Base-by-base conservation (phyloP, 139 green algal genomes). In the Desmodesmus armatus region DNA sequence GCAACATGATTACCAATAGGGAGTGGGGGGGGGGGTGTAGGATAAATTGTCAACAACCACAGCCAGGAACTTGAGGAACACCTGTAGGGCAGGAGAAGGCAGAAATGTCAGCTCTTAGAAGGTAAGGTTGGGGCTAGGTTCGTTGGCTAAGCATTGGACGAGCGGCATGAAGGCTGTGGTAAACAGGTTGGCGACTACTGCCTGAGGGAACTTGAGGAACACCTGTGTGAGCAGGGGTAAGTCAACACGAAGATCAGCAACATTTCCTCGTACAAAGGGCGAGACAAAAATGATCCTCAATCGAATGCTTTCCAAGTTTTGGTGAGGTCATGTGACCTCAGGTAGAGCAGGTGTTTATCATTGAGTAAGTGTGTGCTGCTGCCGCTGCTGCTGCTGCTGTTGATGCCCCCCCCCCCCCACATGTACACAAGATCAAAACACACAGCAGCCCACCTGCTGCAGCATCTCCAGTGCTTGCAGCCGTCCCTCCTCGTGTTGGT, bases 91-190 rank as follows among this genome's bases (percentile, higher is more conserved):
- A 65, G 21, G 25, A 65, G 25, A 33, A 33, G 31, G 7, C 19
- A 3, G 47, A 9, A 13, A 55, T 9, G 9, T 55, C 47, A 55
- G 13, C n/a, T n/a, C n/a, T n/a, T n/a, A n/a, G n/a, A n/a, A n/a
- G n/a, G n/a, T n/a, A n/a, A n/a, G n/a, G n/a, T 88, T 86, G 78
- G 90, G 78, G 33, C 89, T 89, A 3, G 88, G 51, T 62, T 99
- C 96, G 49, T 92, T 95, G 21, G 95, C 96, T 5, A 98, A 88
- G 19, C 95, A 90, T 6, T 92, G 86, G 5, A 98, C 93, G 29
- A 99, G 89, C 5, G 96, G 94, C 80, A 99, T 80, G 82, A 97
- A 95, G 29, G 98, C 83, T 60, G 94, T 69, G 62, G 93, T 87
- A 0, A 87, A 87, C 40, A 83, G 23, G 70, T 95, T 92, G 27